phyloP scores from a whole-genome alignment of 805 yeast species.

The Phaffomyces opuntiae region DNA sequence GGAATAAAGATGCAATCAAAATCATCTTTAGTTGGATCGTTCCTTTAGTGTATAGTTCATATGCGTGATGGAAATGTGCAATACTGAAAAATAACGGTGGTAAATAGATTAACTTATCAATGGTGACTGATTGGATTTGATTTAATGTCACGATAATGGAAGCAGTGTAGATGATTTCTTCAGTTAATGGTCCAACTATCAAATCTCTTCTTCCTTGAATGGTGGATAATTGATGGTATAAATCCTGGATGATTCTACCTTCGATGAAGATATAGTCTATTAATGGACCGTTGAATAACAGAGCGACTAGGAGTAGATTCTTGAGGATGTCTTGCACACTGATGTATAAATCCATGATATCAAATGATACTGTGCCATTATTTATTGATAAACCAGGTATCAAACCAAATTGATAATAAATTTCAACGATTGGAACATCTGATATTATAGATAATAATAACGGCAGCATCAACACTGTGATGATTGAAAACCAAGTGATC shows the following conservation, averaged over 20 bases:
- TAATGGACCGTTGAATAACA: slow-evolving; percentile 45
- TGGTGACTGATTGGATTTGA: slow-evolving; percentile 18
- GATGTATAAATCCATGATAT: slow-evolving; percentile 6
- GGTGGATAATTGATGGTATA: slow-evolving; percentile 19
- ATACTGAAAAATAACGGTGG: slow-evolving; percentile 67
- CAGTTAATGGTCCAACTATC: slow-evolving; percentile 69
- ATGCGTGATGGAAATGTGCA: slow-evolving; percentile 76
- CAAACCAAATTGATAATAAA: slow-evolving; percentile 26
- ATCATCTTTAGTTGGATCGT: slow-evolving; percentile 25
- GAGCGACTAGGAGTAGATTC: slow-evolving; percentile 26
- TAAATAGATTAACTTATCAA: slow-evolving; percentile 23
- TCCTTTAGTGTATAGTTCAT: slow-evolving; percentile 32
- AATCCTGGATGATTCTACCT: slow-evolving; percentile 14
- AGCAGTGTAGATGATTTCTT: slow-evolving; percentile 65
- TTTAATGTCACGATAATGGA: slow-evolving; percentile 28
- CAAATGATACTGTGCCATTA: slow-evolving; percentile 1
- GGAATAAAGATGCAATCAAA: slow-evolving; percentile 36
- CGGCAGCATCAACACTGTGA: slow-evolving; percentile 7
- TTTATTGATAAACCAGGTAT: slow-evolving; percentile 27
- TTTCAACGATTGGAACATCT: slow-evolving; percentile 2
- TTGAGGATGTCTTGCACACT: slow-evolving; percentile 10
- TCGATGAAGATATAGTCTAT: slow-evolving; percentile 25
- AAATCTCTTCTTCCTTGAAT: slow-evolving; percentile 47
- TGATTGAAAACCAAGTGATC: slow-evolving; percentile 19
- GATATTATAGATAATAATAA: slow-evolving; percentile 5